Evolutionary conservation across 805 yeast species (phyloP), one percentile per base, ranked within the genome.

Genomic region (Phaffomyces thermotolerans): DNA sequence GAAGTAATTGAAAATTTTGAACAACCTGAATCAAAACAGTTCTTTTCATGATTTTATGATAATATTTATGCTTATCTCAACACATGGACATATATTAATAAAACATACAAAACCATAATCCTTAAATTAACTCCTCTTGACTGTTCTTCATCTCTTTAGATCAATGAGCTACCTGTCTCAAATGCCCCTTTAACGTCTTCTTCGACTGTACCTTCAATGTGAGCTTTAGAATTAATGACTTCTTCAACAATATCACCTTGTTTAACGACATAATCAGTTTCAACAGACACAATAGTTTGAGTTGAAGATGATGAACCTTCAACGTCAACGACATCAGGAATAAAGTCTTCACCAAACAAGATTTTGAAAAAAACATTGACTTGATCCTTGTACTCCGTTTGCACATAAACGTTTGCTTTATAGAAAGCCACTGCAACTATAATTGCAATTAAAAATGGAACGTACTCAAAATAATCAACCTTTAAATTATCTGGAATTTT

Each of bases 401-500:
- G 47, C 13, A 56, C 46, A 14, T 46, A 37, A 15, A 36, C 18
- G 8, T 44, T 36, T 8, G 48, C 23, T 14, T 24, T 40, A 37
- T 47, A 50, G 18, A 40, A 20, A 3, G 43, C 1, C 10, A 40
- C 3, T 1, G 53, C 46, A 6, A 48, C 6, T 2, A 55, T 2
- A 1, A 47, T n/a, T 32, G 48, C 35, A 27, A 39, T 10, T 2
- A 50, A 31, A 8, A 52, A 29, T 33, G 43, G 45, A 23, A 46
- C 42, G 17, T 49, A 43, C 10, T 24, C 15, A 3, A 44, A 47
- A 36, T 50, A 46, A 18, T 41, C 49, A 24, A 27, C 38, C 24
- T 37, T 47, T 29, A 69, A 69, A 20, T 70, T 71, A 22, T 62
- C 64, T 4, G 93, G 90, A 18, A 87, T 60, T 44, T 67, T 69